phyloP scores from a whole-genome alignment of 2,329 filamentous ascomycete genomes.

The Chaetomiaceae sp. region DNA sequence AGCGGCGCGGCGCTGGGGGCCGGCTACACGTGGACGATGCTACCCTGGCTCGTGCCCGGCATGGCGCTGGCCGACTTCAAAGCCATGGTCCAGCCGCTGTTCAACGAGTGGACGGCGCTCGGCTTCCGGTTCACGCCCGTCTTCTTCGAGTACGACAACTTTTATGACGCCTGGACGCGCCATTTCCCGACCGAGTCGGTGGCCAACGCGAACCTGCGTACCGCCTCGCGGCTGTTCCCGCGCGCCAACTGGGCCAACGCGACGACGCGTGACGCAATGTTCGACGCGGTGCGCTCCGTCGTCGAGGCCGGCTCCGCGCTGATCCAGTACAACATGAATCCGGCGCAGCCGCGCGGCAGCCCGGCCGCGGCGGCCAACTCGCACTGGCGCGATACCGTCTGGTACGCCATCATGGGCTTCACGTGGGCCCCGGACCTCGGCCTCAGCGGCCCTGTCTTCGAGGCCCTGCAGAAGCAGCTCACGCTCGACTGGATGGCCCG shows the following conservation, averaged over 20 bases:
- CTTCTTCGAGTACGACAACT: conserved; percentile 20
- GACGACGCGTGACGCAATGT: conserved; percentile 24
- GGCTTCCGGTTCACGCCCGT: conserved; percentile 21
- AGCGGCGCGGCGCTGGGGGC: conserved; percentile 9
- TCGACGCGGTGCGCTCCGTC: conserved; percentile 30
- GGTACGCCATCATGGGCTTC: conserved; percentile 32
- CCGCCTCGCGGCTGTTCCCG: conserved; percentile 21
- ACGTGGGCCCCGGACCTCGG: conserved; percentile 18
- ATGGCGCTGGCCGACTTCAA: conserved; percentile 20
- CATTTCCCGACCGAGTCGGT: conserved; percentile 39
- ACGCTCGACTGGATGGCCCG: conserved; percentile 29
- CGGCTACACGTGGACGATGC: conserved; percentile 25
- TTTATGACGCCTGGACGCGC: conserved; percentile 18
- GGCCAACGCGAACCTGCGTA: conserved; percentile 22
- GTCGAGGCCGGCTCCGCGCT: conserved; percentile 37
- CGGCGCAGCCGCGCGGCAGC: conserved; percentile 23
- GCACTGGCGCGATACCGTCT: conserved; percentile 40
- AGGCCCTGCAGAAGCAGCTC: conserved; percentile 22
- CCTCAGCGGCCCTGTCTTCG: conserved; percentile 15
- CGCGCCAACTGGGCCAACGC: conserved; percentile 17
- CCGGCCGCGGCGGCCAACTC: conserved; percentile 41
- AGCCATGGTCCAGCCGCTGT: conserved; percentile 20
- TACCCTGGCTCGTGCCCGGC: conserved; percentile 25
- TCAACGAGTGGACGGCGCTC: conserved; percentile 22
- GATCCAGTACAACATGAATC: conserved; percentile 35